Evolutionary conservation across 345 rosid genomes (phyloP).

Genomic region (Angophora floribunda): DNA sequence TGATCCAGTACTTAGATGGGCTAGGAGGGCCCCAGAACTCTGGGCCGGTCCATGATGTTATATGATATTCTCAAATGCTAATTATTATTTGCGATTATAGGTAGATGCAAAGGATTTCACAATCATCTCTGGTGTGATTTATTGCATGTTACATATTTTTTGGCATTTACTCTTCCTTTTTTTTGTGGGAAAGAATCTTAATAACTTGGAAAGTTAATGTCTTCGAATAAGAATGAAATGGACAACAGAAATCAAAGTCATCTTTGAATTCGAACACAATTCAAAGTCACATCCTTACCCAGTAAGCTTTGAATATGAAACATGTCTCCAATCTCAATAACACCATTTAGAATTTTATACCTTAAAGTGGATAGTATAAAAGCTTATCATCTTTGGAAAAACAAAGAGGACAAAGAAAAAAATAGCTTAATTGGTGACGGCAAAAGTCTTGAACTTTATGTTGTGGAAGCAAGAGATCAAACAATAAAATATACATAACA

Average conservation of each 20-base stretch:
- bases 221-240: background rate
- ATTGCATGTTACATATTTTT: background rate
- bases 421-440: background rate
- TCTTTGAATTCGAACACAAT: background rate
- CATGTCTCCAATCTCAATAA: background rate
- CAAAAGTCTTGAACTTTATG: background rate
- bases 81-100: background rate
- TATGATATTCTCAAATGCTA: background rate
- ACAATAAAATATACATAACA: too few relatives aligned
- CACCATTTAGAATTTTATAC: background rate
- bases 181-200: background rate
- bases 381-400: background rate
- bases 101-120: background rate
- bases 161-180: background rate
- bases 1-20: background rate
- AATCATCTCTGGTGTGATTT: background rate
- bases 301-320: background rate
- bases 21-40: background rate
- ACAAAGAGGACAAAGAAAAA: background rate
- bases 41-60: background rate
- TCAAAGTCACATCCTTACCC: background rate
- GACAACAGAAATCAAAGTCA: background rate
- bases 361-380: background rate
- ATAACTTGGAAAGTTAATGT: background rate
- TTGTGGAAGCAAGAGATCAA: background rate